These are phyloP conservation scores for Gnetum montanum DNA, from an alignment of 75 land plant species.

Conservation along the genomic window DNA sequence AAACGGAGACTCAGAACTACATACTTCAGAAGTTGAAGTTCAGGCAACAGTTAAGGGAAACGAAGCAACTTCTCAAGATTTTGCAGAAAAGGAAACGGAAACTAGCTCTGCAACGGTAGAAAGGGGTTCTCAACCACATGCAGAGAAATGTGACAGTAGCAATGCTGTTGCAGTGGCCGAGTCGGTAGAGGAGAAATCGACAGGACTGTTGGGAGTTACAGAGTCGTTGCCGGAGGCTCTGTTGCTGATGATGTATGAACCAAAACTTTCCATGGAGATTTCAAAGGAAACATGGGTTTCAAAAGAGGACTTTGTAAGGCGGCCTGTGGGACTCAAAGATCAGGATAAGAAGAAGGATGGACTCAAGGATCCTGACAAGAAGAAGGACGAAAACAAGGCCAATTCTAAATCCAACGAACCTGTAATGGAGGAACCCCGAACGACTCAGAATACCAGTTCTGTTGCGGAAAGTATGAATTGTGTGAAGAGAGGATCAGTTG, in stretches of 20 bases:
- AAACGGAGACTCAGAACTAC: not conserved
- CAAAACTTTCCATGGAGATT: constrained; percentile 73
- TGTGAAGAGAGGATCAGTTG: constrained; percentile 8
- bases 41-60: not conserved
- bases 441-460: not conserved
- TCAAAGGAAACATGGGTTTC: constrained; percentile 69
- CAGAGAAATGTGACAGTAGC: not conserved
- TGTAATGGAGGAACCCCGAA: not conserved
- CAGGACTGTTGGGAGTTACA: not conserved
- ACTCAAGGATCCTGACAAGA: constrained; percentile 1
- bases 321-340: constrained; percentile 17
- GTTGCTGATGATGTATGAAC: constrained; percentile 60
- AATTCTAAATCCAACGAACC: not conserved
- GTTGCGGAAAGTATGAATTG: constrained; percentile 3
- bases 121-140: not conserved
- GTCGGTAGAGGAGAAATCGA: not conserved
- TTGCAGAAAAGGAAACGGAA: constrained; percentile 1
- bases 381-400: not conserved
- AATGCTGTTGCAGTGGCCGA: not conserved
- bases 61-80: not conserved
- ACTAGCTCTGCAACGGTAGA: too few relatives aligned
- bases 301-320: constrained; percentile 34
- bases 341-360: not conserved
- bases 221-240: constrained; percentile 18
- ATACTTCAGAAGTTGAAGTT: not conserved